Evolutionary conservation across 495 filamentous ascomycete species (phyloP).

Genomic region (Podospora tetraspora): DNA sequence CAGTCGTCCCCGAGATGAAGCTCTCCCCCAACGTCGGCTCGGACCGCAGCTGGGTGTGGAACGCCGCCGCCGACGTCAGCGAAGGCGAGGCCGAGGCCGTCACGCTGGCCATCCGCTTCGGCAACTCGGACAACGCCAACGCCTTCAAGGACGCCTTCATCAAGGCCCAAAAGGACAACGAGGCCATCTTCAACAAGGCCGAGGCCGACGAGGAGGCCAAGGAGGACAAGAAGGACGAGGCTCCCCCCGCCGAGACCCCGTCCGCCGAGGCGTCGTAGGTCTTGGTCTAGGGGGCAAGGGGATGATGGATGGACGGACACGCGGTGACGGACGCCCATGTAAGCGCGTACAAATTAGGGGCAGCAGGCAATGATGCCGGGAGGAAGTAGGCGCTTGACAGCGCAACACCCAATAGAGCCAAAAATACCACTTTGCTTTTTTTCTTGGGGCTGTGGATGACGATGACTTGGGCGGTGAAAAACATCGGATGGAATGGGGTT

Average conservation of each 20-base stretch:
- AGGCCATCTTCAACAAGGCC: slow-evolving; percentile 66
- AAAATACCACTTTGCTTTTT: neutral
- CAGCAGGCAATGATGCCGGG: neutral
- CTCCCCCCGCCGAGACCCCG: neutral
- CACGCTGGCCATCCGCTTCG: slow-evolving; percentile 95
- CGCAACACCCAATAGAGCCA: neutral
- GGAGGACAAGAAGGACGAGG: slow-evolving; percentile 23
- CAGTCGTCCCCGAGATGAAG: slow-evolving; percentile 98
- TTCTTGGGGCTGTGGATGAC: neutral
- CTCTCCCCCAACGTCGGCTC: slow-evolving; percentile 94
- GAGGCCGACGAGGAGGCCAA: slow-evolving; percentile 26
- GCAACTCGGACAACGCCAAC: slow-evolving; percentile 97
- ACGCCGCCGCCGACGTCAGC: slow-evolving; percentile 92
- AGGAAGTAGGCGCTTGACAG: neutral
- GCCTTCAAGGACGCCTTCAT: slow-evolving; percentile 97
- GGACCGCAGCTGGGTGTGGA: slow-evolving; percentile 99
- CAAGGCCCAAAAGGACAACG: slow-evolving; percentile 96
- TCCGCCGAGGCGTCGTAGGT: neutral
- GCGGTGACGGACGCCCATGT: neutral
- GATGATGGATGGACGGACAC: no score
- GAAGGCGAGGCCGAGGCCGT: slow-evolving; percentile 96
- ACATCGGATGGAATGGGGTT: neutral
- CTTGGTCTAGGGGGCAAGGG: neutral
- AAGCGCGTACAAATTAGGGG: neutral
- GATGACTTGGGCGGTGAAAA: neutral